Evolutionary conservation across 148 eudicot species (phyloP).

Genomic region (Camellia japonica): DNA sequence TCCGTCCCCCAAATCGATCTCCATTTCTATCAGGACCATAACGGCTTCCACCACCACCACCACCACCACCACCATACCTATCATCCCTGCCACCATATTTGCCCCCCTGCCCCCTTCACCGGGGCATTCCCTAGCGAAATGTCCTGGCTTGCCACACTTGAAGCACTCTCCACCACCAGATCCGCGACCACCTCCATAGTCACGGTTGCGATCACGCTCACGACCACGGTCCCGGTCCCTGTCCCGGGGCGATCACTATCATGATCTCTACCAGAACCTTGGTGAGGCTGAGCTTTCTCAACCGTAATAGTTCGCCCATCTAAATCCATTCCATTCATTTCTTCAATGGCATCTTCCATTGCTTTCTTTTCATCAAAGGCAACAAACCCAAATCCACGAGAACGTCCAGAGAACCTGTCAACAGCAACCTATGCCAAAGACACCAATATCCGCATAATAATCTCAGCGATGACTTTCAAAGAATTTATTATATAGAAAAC

Average conservation of each 20-base stretch:
- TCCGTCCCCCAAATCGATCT: slow-evolving; percentile 63
- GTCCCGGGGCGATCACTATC: slow-evolving; percentile 61
- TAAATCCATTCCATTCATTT: slow-evolving; percentile 84
- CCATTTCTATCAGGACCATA: slow-evolving; percentile 80
- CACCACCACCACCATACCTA: slow-evolving; percentile 38
- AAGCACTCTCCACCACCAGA: slow-evolving; percentile 79
- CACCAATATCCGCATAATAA: not conserved
- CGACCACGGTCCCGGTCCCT: slow-evolving; percentile 51
- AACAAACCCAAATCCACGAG: slow-evolving; percentile 98
- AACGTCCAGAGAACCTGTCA: slow-evolving; percentile 87
- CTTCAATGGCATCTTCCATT: slow-evolving; percentile 96
- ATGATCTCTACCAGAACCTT: slow-evolving; percentile 59
- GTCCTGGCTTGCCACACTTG: slow-evolving; percentile 66
- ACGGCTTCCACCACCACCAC: slow-evolving; percentile 48
- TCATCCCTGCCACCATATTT: slow-evolving; percentile 73
- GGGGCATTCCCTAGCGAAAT: slow-evolving; percentile 64
- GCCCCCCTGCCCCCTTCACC: slow-evolving; percentile 46
- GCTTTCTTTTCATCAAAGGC: slow-evolving; percentile 81
- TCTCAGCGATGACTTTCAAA: too few species aligned
- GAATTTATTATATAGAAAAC: not conserved
- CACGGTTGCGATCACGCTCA: slow-evolving; percentile 33
- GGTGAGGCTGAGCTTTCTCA: slow-evolving; percentile 83
- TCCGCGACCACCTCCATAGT: slow-evolving; percentile 63
- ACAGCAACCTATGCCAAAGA: slow-evolving; percentile 56
- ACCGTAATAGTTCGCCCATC: slow-evolving; percentile 93